Conservation (phyloP, 1,284 basidiomycete species). For the Pseudozyma sp. region DNA sequence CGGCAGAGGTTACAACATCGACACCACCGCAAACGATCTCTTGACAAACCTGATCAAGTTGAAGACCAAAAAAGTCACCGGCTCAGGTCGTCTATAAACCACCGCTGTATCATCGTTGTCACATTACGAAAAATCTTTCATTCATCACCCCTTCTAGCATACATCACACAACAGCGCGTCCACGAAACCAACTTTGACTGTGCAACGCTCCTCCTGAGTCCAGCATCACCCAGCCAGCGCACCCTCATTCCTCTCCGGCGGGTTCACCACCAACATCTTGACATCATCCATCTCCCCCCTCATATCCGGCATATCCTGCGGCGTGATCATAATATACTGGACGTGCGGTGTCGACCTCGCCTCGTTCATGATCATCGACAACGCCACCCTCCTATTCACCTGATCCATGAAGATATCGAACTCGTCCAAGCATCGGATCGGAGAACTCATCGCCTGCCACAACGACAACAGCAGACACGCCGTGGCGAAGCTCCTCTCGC, state of each 20-base stretch:
- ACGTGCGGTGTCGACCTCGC: conserved; percentile 37
- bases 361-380: conserved; percentile 79
- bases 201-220: neutral
- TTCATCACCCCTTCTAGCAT: too few relatives aligned
- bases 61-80: conserved; percentile 63
- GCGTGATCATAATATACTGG: conserved; percentile 64
- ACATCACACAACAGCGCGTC: neutral
- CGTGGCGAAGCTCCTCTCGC: conserved; percentile 97
- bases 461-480: conserved; percentile 90
- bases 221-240: conserved; percentile 22
- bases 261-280: conserved; percentile 29
- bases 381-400: conserved; percentile 88
- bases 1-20: conserved; percentile 75
- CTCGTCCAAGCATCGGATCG: conserved; percentile 89
- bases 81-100: conserved; percentile 13
- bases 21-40: conserved; percentile 76
- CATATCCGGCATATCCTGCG: conserved; percentile 62
- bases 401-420: conserved; percentile 92
- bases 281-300: conserved; percentile 31
- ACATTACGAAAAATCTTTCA: too few relatives aligned
- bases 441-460: conserved; percentile 95
- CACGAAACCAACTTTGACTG: too few relatives aligned
- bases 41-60: conserved; percentile 77
- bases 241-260: conserved; percentile 28
- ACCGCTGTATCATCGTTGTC: conserved; percentile 1